These are phyloP conservation scores for Fermentozyma sake DNA, from an alignment of 1,139 yeast genomes.

Conservation along the genomic window DNA sequence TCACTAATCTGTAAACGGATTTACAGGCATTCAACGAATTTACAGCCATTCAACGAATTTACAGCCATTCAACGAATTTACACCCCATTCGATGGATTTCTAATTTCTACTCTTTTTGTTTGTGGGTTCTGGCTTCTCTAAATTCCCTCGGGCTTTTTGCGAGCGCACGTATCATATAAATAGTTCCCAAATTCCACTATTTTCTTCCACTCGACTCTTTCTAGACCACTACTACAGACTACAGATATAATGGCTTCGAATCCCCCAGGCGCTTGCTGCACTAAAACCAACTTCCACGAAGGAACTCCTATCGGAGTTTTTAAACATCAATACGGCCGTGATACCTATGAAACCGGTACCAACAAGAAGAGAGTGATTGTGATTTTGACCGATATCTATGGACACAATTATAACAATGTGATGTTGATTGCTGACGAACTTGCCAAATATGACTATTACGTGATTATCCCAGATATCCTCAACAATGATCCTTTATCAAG, in stretches of 20 bases:
- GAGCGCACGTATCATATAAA: too few species aligned
- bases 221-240: too few species aligned
- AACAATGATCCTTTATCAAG: slow-evolving; percentile 45
- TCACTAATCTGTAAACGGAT: too few species aligned
- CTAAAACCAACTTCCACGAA: slow-evolving; percentile 39
- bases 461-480: slow-evolving; percentile 71
- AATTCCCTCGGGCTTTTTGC: too few species aligned
- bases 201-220: too few species aligned
- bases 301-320: slow-evolving; percentile 47
- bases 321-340: slow-evolving; percentile 39
- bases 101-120: too few species aligned
- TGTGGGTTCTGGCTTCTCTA: too few species aligned
- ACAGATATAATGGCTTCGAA: slow-evolving; percentile 46
- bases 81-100: too few species aligned
- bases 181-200: too few species aligned
- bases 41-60: too few species aligned
- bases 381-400: slow-evolving; percentile 66
- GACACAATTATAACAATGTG: slow-evolving; percentile 53
- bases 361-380: slow-evolving; percentile 48
- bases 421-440: slow-evolving; percentile 67
- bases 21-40: too few species aligned
- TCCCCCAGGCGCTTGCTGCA: slow-evolving; percentile 51
- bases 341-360: slow-evolving; percentile 54
- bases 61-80: too few species aligned
- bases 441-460: slow-evolving; percentile 54